Conservation (phyloP, 371 early-diverging fungal species). For the Mycotypha africana region DNA sequence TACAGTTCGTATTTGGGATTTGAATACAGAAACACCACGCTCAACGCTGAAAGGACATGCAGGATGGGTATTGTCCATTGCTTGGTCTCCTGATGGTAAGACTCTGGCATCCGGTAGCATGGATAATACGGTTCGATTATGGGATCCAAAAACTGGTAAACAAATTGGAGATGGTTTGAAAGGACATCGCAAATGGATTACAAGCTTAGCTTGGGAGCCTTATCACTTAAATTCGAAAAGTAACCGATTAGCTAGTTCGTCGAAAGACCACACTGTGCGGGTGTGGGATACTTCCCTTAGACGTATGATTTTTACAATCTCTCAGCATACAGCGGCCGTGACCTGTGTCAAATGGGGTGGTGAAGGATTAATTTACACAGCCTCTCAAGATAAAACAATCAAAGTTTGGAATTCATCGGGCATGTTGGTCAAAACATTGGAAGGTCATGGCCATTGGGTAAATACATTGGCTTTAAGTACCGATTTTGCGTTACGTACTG, state of each 20-base stretch:
- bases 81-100: constrained; percentile 90
- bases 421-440: constrained; percentile 74
- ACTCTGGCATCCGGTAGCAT: constrained; percentile 89
- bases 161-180: constrained; percentile 72
- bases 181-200: constrained; percentile 89
- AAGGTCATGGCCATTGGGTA: constrained; percentile 90
- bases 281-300: constrained; percentile 91
- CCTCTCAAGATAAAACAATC: constrained; percentile 89
- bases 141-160: constrained; percentile 85
- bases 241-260: constrained; percentile 84
- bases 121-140: constrained; percentile 88
- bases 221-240: constrained; percentile 75
- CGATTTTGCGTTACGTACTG: constrained; percentile 86
- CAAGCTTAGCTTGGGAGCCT: constrained; percentile 91
- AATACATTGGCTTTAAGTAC: constrained; percentile 90
- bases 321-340: constrained; percentile 89
- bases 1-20: constrained; percentile 96
- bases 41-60: constrained; percentile 73
- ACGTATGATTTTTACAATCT: constrained; percentile 70
- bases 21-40: constrained; percentile 89
- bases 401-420: constrained; percentile 92
- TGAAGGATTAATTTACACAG: constrained; percentile 88
- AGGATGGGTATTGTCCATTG: constrained; percentile 91
- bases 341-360: constrained; percentile 96
- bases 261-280: constrained; percentile 94